These are phyloP conservation scores for Aegilops speltoides DNA, from an alignment of 176 grass and related monocot genomes.

Conservation along the genomic window DNA sequence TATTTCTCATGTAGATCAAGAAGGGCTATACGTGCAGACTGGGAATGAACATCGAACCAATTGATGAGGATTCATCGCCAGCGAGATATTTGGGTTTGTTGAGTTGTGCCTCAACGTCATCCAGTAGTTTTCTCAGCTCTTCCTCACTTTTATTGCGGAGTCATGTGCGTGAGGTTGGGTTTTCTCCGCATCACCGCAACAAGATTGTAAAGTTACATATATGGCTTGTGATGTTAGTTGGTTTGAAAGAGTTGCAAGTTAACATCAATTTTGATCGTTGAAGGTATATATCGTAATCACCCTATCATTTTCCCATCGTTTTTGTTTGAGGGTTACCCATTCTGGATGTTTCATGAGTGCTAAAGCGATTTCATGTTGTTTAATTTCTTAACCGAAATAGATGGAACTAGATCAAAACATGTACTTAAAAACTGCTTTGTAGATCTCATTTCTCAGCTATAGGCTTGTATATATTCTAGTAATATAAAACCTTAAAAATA, in stretches of 20 bases:
- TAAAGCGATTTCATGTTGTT: not conserved
- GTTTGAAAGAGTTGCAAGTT: constrained; percentile 42
- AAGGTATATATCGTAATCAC: not conserved
- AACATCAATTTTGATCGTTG: constrained; percentile 41
- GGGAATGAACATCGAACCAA: constrained; percentile 73
- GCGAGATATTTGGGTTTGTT: constrained; percentile 51
- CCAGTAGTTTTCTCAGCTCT: constrained; percentile 58
- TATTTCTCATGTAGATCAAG: constrained; percentile 66
- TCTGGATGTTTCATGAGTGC: not conserved
- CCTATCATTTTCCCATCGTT: not conserved
- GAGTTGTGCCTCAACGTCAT: constrained; percentile 67
- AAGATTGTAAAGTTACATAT: constrained; percentile 31
- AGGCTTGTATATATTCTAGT: too few relatives aligned
- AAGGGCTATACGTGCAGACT: constrained; percentile 59
- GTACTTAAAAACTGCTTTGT: too few relatives aligned
- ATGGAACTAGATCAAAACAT: too few relatives aligned
- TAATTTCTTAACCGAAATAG: too few relatives aligned
- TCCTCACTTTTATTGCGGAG: constrained; percentile 49
- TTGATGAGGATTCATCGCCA: constrained; percentile 58
- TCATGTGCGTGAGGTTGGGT: constrained; percentile 18
- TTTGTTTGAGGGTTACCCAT: not conserved
- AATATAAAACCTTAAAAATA: too few relatives aligned
- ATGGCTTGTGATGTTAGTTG: constrained; percentile 26
- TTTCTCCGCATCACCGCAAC: not conserved
- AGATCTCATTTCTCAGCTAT: too few relatives aligned